Evolutionary conservation across 495 filamentous ascomycete species (phyloP), one percentile per base, ranked within the genome.

Genomic region (Geoglossum glabrum): DNA sequence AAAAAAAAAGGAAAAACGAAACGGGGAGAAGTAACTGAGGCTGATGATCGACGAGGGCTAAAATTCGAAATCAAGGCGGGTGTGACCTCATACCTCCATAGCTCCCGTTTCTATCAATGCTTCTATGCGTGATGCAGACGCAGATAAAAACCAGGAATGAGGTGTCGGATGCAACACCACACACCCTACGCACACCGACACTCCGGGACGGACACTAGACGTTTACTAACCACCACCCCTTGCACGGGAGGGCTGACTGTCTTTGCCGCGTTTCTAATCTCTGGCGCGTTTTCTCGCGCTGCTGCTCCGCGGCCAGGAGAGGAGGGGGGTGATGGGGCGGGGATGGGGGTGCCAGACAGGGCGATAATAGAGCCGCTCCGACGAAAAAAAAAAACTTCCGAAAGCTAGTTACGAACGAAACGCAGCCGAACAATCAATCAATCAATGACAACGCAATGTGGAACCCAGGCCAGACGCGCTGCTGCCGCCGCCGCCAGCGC

Each of bases 31-130:
- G 4, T n/a, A n/a, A 19, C 3, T 52, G 49, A 52, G 49, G 49
- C 49, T 52, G 11, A 31, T 52, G 28, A 30, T 25, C 10, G 26
- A 19, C 1, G 23, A 5, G 46, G 21, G 25, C 10, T 15, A 21
- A 50, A 25, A 9, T 23, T 25, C 17, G 6, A 50, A 28, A 50
- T 50, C 21, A 50, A 28, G 19, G 8, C 11, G 11, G 25, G 23
- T 1, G 49, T 52, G 49, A 52, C 30, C 49, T 52, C 49, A 52
- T 52, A 52, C 49, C 49, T 52, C 49, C 49, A 52, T 52, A 15
- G 49, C 49, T 19, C 19, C 19, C 23, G 7, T 8, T 31, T 52
- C 49, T 30, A 52, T 52, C 49, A 52, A 21, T 50, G 46, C 46
- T 28, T 50, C 46, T 50, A 50, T 50, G 46, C 46, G 46, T 9